phyloP scores from a whole-genome alignment of 768 basidiomycete genomes.

The Hericium coralloides region DNA sequence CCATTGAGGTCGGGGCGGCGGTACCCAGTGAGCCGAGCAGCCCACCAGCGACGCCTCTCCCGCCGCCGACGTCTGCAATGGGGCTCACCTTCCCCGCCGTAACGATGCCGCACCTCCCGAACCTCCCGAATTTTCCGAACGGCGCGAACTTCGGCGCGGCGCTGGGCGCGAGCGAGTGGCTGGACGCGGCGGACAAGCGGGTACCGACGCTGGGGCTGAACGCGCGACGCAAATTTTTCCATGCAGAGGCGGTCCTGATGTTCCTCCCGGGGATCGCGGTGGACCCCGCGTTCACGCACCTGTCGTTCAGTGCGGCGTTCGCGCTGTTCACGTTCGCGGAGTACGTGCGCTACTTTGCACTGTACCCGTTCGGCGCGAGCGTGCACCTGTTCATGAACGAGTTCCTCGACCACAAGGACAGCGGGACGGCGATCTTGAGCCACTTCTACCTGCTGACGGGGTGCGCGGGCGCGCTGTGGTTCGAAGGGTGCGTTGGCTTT shows the following conservation, averaged over 20 bases:
- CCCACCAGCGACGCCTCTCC: constrained; percentile 2
- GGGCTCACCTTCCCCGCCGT: constrained; percentile 13
- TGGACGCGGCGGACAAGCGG: constrained; percentile 84
- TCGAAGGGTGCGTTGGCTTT: constrained; percentile 67
- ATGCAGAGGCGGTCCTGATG: constrained; percentile 92
- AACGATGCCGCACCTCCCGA: constrained; percentile 43
- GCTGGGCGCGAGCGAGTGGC: constrained; percentile 48
- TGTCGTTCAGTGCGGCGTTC: constrained; percentile 92
- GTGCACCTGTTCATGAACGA: constrained; percentile 97
- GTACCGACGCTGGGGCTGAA: constrained; percentile 88
- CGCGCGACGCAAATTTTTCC: constrained; percentile 93
- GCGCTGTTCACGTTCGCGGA: constrained; percentile 93
- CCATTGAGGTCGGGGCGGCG: not conserved
- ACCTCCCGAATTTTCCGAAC: constrained; percentile 41
- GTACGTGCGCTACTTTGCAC: constrained; percentile 96
- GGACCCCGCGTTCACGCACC: constrained; percentile 93
- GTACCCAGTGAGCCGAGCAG: constrained; percentile 6
- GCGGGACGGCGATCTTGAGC: constrained; percentile 91
- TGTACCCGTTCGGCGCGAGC: constrained; percentile 90
- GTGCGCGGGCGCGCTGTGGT: constrained; percentile 90
- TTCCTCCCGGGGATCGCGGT: constrained; percentile 89
- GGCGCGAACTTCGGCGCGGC: constrained; percentile 32
- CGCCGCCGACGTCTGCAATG: constrained; percentile 3
- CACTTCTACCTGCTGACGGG: constrained; percentile 97
- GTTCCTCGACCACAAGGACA: constrained; percentile 91